Conservation (phyloP, 129 eudicot genomes). For the Lonicera japonica region DNA sequence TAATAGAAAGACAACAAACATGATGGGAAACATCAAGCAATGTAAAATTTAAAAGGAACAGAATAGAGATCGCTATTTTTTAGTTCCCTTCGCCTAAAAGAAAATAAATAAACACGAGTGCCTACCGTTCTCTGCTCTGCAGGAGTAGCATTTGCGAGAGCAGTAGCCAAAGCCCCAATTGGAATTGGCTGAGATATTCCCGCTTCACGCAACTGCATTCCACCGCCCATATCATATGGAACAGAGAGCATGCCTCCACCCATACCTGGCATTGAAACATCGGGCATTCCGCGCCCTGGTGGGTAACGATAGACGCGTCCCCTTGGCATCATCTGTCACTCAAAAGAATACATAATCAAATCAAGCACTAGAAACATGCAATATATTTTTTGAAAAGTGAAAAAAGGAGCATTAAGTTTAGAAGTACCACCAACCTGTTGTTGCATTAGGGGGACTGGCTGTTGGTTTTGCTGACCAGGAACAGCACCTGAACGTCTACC, state of each 20-base stretch:
- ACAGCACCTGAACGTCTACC: constrained; percentile 48
- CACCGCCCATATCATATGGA: constrained; percentile 71
- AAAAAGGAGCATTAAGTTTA: not conserved
- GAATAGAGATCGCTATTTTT: too few species aligned
- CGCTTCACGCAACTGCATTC: constrained; percentile 52
- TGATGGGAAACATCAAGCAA: too few species aligned
- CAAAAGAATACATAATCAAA: not conserved
- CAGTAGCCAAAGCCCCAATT: constrained; percentile 76
- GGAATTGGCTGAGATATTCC: constrained; percentile 66
- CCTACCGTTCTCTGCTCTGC: constrained; percentile 72
- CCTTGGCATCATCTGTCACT: constrained; percentile 72
- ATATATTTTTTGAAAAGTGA: not conserved
- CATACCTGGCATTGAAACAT: constrained; percentile 44
- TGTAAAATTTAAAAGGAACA: too few species aligned
- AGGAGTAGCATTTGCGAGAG: constrained; percentile 81
- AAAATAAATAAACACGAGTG: not conserved
- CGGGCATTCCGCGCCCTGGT: constrained; percentile 64
- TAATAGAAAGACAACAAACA: too few species aligned
- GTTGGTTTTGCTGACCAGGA: constrained; percentile 62
- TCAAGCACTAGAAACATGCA: not conserved
- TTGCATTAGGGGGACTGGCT: constrained; percentile 59
- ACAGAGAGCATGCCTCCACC: constrained; percentile 61
- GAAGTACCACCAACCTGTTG: constrained; percentile 53
- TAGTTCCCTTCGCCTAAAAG: not conserved
- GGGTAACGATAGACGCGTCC: constrained; percentile 69